phyloP scores from a whole-genome alignment of 176 grass and related monocot genomes.

The Puya raimondii region DNA sequence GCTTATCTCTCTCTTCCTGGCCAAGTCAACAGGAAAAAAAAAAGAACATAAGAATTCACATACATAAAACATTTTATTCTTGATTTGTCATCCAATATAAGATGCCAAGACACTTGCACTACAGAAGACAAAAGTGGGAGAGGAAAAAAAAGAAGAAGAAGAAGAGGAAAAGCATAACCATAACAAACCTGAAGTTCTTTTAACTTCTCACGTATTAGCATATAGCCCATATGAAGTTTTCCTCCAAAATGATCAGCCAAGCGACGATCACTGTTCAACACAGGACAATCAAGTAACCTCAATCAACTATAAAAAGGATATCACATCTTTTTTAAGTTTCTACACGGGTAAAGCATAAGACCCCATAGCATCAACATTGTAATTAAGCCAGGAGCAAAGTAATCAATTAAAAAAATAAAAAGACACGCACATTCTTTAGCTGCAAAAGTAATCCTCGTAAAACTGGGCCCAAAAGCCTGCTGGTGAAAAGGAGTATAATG shows the following conservation, averaged over 20 bases:
- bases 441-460: constrained; percentile 81
- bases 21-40: constrained; percentile 21
- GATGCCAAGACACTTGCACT: constrained; percentile 20
- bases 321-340: background rate
- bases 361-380: background rate
- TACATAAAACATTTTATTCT: constrained; percentile 6
- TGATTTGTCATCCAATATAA: constrained; percentile 21
- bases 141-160: constrained; percentile 27
- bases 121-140: constrained; percentile 24
- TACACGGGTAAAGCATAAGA: background rate
- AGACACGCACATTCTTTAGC: constrained; percentile 83
- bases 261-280: constrained; percentile 60
- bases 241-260: constrained; percentile 99
- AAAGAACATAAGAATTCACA: constrained; percentile 19
- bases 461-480: constrained; percentile 79
- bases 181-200: constrained; percentile 52
- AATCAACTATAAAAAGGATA: background rate
- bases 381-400: background rate
- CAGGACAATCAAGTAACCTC: background rate
- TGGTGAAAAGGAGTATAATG: constrained; percentile 58
- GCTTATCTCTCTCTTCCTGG: constrained; percentile 89
- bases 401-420: background rate
- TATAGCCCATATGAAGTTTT: constrained; percentile 93
- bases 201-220: constrained; percentile 86
- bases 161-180: background rate